Evolutionary conservation across 2,329 filamentous ascomycete species (phyloP), one percentile per base, ranked within the genome.

Genomic region (Trichoderma atrobrunneum): DNA sequence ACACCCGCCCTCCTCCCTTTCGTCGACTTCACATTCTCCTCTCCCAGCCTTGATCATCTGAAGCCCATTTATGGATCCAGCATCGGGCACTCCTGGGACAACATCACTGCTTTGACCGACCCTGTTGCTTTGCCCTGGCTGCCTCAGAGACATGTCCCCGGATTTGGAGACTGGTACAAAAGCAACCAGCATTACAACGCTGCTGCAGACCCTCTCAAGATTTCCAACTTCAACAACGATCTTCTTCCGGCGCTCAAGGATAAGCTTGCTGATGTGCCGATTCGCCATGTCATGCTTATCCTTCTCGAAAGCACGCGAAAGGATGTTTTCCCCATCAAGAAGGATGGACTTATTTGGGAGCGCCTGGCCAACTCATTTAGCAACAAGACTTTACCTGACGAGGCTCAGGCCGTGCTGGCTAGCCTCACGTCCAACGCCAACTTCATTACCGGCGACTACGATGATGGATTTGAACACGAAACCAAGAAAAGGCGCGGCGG

Each of bases 241-340:
- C 62, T 84, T 0, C 73, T 81, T 0, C 60, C 79, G 8, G 73
- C 72, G 1, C 75, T 82, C 3, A 74, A 75, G 1, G 74, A 73
- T 8, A 76, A 76, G 54, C 68, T 82, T 7, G 43, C 73, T 8
- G 74, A 77, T 1, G 76, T 84, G 7, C 78, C 80, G 11, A 82
- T 85, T 69, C 83, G 83, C 62, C 83, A 85, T 70, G 78, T 85
- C 5, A 75, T 85, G 14, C 73, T 85, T n/a, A 69, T 85, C 2
- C 79, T 83, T n/a, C 77, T 85, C 2, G 84, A 85, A 70, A 85
- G 83, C 57, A 85, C 83, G 0, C 79, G 84, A 24, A 81, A 81
- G 4, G 84, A 85, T 64, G 80, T 85, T 3, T 85, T 85, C 30
- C 84, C 84, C 0, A 74, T 85, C 30, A 84, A 84, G 48, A 82